Evolutionary conservation across 345 rosid species (phyloP).

Genomic region (Arabis hirsuta): DNA sequence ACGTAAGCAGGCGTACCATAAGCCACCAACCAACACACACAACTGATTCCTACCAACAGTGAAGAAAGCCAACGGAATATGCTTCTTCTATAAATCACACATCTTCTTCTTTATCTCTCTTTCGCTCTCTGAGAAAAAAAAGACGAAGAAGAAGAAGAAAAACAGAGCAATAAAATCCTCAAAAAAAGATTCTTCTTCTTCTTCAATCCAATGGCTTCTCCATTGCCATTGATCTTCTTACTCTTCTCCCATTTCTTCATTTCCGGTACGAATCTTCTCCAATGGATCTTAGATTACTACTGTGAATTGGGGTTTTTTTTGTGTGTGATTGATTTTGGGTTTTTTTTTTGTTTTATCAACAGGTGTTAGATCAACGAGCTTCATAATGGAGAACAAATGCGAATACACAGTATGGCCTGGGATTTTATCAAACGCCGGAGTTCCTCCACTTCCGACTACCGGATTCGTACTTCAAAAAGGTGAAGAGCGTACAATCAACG

Average conservation of each 20-base stretch:
- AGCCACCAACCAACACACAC: constrained; percentile 29
- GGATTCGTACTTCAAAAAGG: constrained; percentile 80
- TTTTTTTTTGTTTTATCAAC: constrained; percentile 2
- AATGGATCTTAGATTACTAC: neutral
- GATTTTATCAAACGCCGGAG: constrained; percentile 73
- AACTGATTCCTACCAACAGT: constrained; percentile 31
- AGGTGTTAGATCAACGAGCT: constrained; percentile 63
- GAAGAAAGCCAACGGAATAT: neutral
- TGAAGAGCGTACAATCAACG: constrained; percentile 55
- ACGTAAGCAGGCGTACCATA: constrained; percentile 32
- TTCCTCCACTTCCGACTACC: constrained; percentile 68
- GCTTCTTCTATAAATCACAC: constrained; percentile 30
- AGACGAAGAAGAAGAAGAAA: constrained; percentile 25
- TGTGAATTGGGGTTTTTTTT: neutral
- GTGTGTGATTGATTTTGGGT: neutral
- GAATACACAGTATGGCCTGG: constrained; percentile 91
- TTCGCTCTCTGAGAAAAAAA: constrained; percentile 21
- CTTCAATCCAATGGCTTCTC: constrained; percentile 48
- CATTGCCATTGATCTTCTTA: constrained; percentile 36
- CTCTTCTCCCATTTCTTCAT: constrained; percentile 38
- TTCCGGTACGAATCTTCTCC: constrained; percentile 42
- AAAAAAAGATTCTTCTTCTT: constrained; percentile 26
- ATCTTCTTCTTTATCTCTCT: constrained; percentile 24
- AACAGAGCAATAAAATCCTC: constrained; percentile 13
- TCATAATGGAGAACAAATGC: constrained; percentile 70